Percentiles rank a stretch among this genome's conserved stretches.
These are phyloP conservation scores for Lupinus albus DNA, from an alignment of 306 rosid genomes.

Conservation along the genomic window DNA sequence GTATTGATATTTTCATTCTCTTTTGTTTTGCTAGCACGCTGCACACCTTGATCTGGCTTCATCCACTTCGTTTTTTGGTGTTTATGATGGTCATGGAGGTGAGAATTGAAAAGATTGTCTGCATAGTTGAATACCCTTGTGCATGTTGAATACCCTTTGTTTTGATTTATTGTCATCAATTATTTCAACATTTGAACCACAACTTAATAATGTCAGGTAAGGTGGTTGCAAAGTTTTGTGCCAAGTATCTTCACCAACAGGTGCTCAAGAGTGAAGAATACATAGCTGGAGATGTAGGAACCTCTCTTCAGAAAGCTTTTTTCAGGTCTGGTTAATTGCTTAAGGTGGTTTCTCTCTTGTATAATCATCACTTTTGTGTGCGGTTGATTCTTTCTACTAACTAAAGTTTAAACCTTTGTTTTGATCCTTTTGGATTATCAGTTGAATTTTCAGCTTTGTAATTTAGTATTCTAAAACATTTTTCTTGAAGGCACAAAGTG, in stretches of 20 bases:
- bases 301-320: slow-evolving; percentile 76
- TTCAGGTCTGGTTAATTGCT: slow-evolving; percentile 53
- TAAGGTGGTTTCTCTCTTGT: slow-evolving; percentile 28
- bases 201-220: slow-evolving; percentile 41
- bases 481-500: slow-evolving; percentile 8
- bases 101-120: slow-evolving; percentile 37
- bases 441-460: background rate
- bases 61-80: slow-evolving; percentile 87
- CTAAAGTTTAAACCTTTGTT: background rate
- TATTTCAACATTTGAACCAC: too few relatives aligned
- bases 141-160: too few relatives aligned
- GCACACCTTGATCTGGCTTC: slow-evolving; percentile 80
- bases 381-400: background rate
- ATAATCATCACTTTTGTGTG: slow-evolving; percentile 28
- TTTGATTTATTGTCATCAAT: too few relatives aligned
- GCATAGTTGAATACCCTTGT: too few relatives aligned
- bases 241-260: slow-evolving; percentile 79
- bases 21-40: slow-evolving; percentile 70
- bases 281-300: slow-evolving; percentile 75
- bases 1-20: slow-evolving; percentile 32
- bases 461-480: background rate
- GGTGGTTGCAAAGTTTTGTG: slow-evolving; percentile 94
- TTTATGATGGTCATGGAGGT: slow-evolving; percentile 98
- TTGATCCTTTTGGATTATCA: background rate
- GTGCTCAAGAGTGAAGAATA: slow-evolving; percentile 70